Evolutionary conservation across 2,329 filamentous ascomycete genomes (phyloP).

Genomic region (Knoxdaviesia capensis): DNA sequence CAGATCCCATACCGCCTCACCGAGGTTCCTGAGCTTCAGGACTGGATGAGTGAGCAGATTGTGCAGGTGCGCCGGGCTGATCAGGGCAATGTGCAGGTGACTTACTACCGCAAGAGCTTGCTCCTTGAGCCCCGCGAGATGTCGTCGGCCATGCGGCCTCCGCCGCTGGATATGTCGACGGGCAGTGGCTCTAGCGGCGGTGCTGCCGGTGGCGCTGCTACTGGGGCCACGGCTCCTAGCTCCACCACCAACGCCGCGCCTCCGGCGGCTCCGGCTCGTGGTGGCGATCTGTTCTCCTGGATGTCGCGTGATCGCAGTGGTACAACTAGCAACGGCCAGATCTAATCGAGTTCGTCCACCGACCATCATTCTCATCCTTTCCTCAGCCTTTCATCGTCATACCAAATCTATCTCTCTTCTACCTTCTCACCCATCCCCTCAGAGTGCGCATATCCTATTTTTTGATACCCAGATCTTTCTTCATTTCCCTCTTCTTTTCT

Average conservation of each 20-base stretch:
- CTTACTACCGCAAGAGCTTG: constrained; percentile 63
- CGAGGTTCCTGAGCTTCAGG: constrained; percentile 73
- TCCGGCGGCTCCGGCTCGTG: constrained; percentile 10
- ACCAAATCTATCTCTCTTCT: constrained; percentile 5
- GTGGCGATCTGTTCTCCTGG: constrained; percentile 27
- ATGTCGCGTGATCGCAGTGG: constrained; percentile 25
- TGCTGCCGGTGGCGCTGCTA: too few relatives aligned
- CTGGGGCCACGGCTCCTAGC: too few relatives aligned
- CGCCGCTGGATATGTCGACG: not conserved
- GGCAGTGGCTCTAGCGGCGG: too few relatives aligned
- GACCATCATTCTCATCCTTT: not conserved
- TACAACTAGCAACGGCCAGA: not conserved
- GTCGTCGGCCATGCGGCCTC: constrained; percentile 13
- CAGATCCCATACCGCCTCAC: constrained; percentile 78
- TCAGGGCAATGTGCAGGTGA: constrained; percentile 35
- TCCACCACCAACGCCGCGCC: constrained; percentile 1
- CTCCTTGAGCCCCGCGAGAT: constrained; percentile 58
- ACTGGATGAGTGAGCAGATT: constrained; percentile 77
- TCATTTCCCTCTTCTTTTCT: not conserved
- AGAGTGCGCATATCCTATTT: constrained; percentile 6
- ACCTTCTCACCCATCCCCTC: not conserved
- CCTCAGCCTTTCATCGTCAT: constrained; percentile 3
- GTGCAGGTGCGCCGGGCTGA: constrained; percentile 46
- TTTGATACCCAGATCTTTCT: constrained; percentile 5
- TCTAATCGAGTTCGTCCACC: too few relatives aligned